Evolutionary conservation across 2,329 filamentous ascomycete genomes (phyloP).

Genomic region (Colletotrichum sublineola): DNA sequence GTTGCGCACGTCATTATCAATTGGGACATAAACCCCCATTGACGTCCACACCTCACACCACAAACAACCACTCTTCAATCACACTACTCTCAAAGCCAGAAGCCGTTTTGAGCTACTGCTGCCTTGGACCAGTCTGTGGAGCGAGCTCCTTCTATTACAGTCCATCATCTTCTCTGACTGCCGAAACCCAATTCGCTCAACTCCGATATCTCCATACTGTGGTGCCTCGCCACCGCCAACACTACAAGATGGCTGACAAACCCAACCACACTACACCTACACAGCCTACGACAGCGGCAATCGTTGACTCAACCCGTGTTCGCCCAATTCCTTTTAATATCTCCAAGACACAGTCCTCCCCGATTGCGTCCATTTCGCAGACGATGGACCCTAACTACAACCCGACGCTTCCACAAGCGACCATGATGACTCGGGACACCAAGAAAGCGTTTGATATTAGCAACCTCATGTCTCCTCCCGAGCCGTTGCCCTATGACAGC

Average conservation of each 20-base stretch:
- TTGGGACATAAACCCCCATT: conserved; percentile 33
- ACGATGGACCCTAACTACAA: conserved; percentile 47
- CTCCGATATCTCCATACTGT: conserved; percentile 42
- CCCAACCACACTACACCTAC: conserved; percentile 23
- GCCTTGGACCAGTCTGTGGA: background rate
- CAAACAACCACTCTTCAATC: conserved; percentile 21
- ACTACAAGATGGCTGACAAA: conserved; percentile 43
- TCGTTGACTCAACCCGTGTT: conserved; percentile 47
- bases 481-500: conserved; percentile 65
- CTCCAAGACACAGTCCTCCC: conserved; percentile 27
- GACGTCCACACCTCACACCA: conserved; percentile 21
- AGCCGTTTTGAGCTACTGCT: conserved; percentile 2
- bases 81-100: conserved; percentile 11
- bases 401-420: conserved; percentile 6
- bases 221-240: conserved; percentile 39
- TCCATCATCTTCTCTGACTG: conserved; percentile 33
- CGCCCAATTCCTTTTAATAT: conserved; percentile 10
- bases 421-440: conserved; percentile 29
- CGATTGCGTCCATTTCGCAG: conserved; percentile 38
- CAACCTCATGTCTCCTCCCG: conserved; percentile 74
- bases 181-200: conserved; percentile 29
- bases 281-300: conserved; percentile 48
- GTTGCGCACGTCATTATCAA: conserved; percentile 34
- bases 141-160: conserved; percentile 3
- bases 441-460: conserved; percentile 63